phyloP scores from a whole-genome alignment of 2,329 filamentous ascomycete genomes.

The Hypoxylon sp. region DNA sequence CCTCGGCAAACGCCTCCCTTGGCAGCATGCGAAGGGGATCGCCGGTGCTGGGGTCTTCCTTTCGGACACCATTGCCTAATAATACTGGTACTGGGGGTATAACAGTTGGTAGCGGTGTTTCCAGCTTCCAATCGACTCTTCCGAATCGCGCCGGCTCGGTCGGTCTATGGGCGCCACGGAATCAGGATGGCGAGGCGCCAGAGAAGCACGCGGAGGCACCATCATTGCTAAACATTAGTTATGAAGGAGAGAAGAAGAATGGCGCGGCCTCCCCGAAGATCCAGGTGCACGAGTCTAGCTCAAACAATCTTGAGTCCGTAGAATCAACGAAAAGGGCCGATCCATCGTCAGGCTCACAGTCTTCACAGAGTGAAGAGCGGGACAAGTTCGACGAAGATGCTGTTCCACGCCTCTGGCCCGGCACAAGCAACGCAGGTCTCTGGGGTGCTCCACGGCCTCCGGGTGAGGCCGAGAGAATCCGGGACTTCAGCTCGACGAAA shows the following conservation, averaged over 20 bases:
- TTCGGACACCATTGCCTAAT: slow-evolving; percentile 48
- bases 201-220: slow-evolving; percentile 50
- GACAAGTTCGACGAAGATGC: slow-evolving; percentile 49
- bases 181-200: slow-evolving; percentile 47
- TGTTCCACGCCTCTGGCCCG: slow-evolving; percentile 46
- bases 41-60: slow-evolving; percentile 33
- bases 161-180: slow-evolving; percentile 66
- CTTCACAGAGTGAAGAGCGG: slow-evolving; percentile 46
- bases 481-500: slow-evolving; percentile 50
- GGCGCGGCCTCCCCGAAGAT: slow-evolving; percentile 6
- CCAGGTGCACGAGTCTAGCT: slow-evolving; percentile 14
- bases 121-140: slow-evolving; percentile 45
- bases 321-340: background rate
- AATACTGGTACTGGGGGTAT: slow-evolving; percentile 56
- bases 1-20: slow-evolving; percentile 61
- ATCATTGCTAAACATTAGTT: slow-evolving; percentile 68
- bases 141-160: slow-evolving; percentile 60
- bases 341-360: slow-evolving; percentile 15
- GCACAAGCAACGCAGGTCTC: slow-evolving; percentile 48
- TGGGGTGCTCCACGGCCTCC: slow-evolving; percentile 52
- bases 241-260: slow-evolving; percentile 51
- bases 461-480: slow-evolving; percentile 50
- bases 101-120: slow-evolving; percentile 57
- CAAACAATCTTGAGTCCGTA: slow-evolving; percentile 1
- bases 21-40: slow-evolving; percentile 56